Evolutionary conservation across 495 filamentous ascomycete species (phyloP).

Genomic region (Aspergillus sclerotiicarbonarius): DNA sequence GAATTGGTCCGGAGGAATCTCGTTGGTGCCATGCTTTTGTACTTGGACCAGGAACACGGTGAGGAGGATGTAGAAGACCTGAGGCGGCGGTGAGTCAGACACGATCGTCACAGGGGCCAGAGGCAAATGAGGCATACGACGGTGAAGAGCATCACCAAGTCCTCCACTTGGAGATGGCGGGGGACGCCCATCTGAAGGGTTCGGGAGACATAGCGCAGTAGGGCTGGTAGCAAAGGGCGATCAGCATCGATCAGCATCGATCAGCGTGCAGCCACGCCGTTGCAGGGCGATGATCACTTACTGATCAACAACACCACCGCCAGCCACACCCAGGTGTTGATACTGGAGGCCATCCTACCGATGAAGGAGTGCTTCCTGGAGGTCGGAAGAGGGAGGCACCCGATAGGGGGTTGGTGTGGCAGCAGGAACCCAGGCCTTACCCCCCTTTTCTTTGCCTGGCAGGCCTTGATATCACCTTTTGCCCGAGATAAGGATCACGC

Average conservation of each 20-base stretch:
- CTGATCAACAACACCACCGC: slow-evolving; percentile 16
- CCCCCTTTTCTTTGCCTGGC: not conserved
- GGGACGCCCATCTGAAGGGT: slow-evolving; percentile 42
- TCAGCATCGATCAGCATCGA: not conserved
- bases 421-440: not conserved
- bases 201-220: slow-evolving; percentile 27
- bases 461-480: no score
- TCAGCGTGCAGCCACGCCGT: not conserved
- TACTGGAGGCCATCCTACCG: slow-evolving; percentile 4
- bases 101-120: not conserved
- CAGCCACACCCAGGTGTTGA: slow-evolving; percentile 15
- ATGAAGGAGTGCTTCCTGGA: not conserved
- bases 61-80: slow-evolving; percentile 36
- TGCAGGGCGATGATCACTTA: slow-evolving; percentile 2
- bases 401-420: not conserved
- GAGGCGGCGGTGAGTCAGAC: not conserved
- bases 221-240: not conserved
- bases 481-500: not conserved
- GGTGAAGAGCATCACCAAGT: slow-evolving; percentile 52
- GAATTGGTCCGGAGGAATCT: slow-evolving; percentile 46
- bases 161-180: slow-evolving; percentile 50
- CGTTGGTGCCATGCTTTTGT: slow-evolving; percentile 54
- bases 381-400: not conserved
- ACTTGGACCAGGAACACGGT: slow-evolving; percentile 51
- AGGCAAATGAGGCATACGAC: slow-evolving; percentile 30